phyloP scores from a whole-genome alignment of 805 yeast species.

The Yarrowia keelungensis region DNA sequence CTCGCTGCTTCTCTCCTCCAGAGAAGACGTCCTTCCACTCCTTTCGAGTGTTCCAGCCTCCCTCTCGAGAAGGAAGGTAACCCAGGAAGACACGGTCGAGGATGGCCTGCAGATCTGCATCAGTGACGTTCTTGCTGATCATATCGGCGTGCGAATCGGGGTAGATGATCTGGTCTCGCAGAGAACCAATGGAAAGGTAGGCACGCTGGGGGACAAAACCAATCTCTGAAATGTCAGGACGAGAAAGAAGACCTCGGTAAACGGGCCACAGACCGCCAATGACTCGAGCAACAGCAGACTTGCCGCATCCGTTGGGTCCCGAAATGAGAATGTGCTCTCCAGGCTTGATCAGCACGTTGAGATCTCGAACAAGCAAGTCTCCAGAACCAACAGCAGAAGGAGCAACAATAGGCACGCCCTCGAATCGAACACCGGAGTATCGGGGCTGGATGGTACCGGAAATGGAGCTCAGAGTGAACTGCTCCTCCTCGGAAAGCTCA shows the following conservation, averaged over 20 bases:
- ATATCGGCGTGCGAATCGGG: slow-evolving; percentile 82
- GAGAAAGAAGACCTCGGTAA: slow-evolving; percentile 79
- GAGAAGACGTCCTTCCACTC: slow-evolving; percentile 92
- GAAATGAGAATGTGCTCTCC: slow-evolving; percentile 77
- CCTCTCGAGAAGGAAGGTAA: slow-evolving; percentile 72
- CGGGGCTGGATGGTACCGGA: slow-evolving; percentile 82
- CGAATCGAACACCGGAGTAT: slow-evolving; percentile 81
- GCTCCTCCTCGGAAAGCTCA: slow-evolving; percentile 35
- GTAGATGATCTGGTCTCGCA: slow-evolving; percentile 89
- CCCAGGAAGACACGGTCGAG: slow-evolving; percentile 80
- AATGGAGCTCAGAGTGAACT: slow-evolving; percentile 57
- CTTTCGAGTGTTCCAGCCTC: slow-evolving; percentile 57
- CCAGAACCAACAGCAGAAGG: slow-evolving; percentile 61
- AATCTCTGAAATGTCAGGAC: slow-evolving; percentile 70
- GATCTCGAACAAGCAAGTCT: slow-evolving; percentile 63
- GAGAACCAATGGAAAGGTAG: slow-evolving; percentile 78
- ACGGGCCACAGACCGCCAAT: slow-evolving; percentile 93
- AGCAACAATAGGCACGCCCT: slow-evolving; percentile 79
- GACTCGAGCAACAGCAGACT: slow-evolving; percentile 82
- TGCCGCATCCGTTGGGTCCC: slow-evolving; percentile 91
- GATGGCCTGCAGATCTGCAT: slow-evolving; percentile 69
- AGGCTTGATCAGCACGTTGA: slow-evolving; percentile 66
- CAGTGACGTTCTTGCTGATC: slow-evolving; percentile 73
- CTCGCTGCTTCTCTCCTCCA: slow-evolving; percentile 95
- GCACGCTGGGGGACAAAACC: slow-evolving; percentile 86